Base-by-base conservation (phyloP, 306 rosid species). In the Lathyrus tuberosus region DNA sequence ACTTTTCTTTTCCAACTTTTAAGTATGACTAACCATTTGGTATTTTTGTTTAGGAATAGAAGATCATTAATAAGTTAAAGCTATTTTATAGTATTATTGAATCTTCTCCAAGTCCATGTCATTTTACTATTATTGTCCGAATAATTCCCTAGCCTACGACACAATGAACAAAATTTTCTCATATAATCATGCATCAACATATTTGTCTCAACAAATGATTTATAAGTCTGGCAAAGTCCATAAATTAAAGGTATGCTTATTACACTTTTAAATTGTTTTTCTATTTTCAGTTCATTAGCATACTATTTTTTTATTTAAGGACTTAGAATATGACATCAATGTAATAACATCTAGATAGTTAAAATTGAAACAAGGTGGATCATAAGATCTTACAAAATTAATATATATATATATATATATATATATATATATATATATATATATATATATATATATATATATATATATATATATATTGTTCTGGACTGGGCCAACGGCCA, bases 181-280 rank as follows among this genome's bases (percentile, higher is more conserved):
- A 70, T 67, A 76, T 41, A 88, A 89, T 78, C 95, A 91, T 70
- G 86, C 79, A 78, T 73, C 96, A 47, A 77, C 81, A 75, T 94
- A 94, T 84, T 79, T 94, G 81, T 91, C 90, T n/a, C 99, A 94
- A 84, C 96, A 88, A 83, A 91, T 94, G 89, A 83, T 94, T 72
- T 85, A 62, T 22, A 89, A 85, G 76, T 74, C 83, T 53, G 95
- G 97, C 49, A n/a, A n/a, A n/a, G n/a, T n/a, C n/a, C n/a, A n/a
- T n/a, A n/a, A n/a, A n/a, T n/a, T n/a, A n/a, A n/a, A n/a, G n/a
- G n/a, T n/a, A n/a, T n/a, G n/a, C n/a, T n/a, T n/a, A n/a, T n/a
- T n/a, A n/a, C n/a, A n/a, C n/a, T n/a, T n/a, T n/a, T n/a, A n/a
- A n/a, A n/a, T n/a, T n/a, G n/a, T n/a, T n/a, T n/a, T n/a, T n/a